phyloP scores from a whole-genome alignment of 23 red algal genomes.

The Gracilaria caudata region DNA sequence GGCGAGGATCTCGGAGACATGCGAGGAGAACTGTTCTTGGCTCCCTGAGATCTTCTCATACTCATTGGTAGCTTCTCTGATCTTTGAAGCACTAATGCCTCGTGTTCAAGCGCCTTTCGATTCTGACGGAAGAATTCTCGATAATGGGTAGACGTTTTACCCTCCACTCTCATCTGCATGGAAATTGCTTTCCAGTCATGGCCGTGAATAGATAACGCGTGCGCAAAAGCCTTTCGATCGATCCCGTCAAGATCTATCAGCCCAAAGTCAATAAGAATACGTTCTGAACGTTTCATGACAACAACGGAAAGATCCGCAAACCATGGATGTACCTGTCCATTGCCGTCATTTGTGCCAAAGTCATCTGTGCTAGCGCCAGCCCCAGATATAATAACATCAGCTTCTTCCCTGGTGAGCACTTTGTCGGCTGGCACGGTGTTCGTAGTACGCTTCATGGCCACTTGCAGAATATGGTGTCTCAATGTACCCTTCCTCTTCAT shows the following conservation, averaged over 20 bases:
- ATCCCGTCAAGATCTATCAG: slow-evolving; percentile 36
- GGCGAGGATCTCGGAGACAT: slow-evolving; percentile 36
- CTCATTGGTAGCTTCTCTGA: not conserved
- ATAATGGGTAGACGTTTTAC: slow-evolving; percentile 46
- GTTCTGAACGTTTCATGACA: slow-evolving; percentile 25
- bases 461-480: slow-evolving; percentile 27
- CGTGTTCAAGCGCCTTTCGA: slow-evolving; percentile 17
- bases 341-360: not conserved
- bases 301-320: not conserved
- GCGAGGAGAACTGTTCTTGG: not conserved
- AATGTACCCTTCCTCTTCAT: slow-evolving; percentile 74
- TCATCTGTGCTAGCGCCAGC: slow-evolving; percentile 9
- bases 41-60: slow-evolving; percentile 16
- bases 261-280: slow-evolving; percentile 35
- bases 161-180: slow-evolving; percentile 5
- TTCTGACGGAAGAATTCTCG: slow-evolving; percentile 50
- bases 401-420: not conserved
- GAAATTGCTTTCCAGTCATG: slow-evolving; percentile 32
- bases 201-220: slow-evolving; percentile 23
- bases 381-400: not conserved
- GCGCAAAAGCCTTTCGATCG: slow-evolving; percentile 23
- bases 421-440: slow-evolving; percentile 11
- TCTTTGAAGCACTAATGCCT: not conserved
- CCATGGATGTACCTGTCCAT: not conserved
- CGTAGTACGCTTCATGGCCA: slow-evolving; percentile 32